Base-by-base conservation (phyloP, 768 basidiomycete genomes). In the Hygrophorus russula region DNA sequence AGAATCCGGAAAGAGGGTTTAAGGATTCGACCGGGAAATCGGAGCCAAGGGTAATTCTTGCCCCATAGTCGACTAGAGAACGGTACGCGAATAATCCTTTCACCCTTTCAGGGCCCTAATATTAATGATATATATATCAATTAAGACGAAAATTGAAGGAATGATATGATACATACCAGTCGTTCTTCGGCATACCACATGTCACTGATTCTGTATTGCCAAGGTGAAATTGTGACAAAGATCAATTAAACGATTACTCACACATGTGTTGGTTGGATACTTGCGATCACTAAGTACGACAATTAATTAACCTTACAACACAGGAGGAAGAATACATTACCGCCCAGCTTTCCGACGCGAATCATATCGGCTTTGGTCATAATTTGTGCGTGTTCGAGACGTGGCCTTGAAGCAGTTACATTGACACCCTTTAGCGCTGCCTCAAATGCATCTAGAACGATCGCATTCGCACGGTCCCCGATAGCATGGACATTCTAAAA, bases 301-400 rank as follows among this genome's bases (percentile, higher is more conserved):
- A 28, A 44, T 42, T 41, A 30, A 38, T 12, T 44, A 15, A 20
- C 18, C 24, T 3, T 14, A n/a, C n/a, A 36, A 28, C 24, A 31
- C 29, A 44, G 14, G 18, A 35, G 18, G 14, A 30, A 32, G 12
- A 3, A 15, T 28, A 45, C 49, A 74, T 51, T 53, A 87, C 90
- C 81, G 45, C 89, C 91, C 6, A 93, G 74, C 49, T 68, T 74
- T 14, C 82, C 89, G 12, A 92, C 69, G 12, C 89, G 74, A 19
- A 61, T 62, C 68, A 94, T 78, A 56, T 94, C 92, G 2, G 64
- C 66, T n/a, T 69, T 64, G 2, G 74, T 79, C 60, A 94, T 70
- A 53, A 96, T 80, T 59, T 96, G 91, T 6, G 88, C 89, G 60
- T 97, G 92, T 58, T 97, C 92, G 10, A 94, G 70, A 18, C 92